A percentile compares a stretch with the other conserved stretches of the same genome.
Evolutionary conservation across 495 filamentous ascomycete genomes (phyloP).

Genomic region (Lentithecium fluviatile): DNA sequence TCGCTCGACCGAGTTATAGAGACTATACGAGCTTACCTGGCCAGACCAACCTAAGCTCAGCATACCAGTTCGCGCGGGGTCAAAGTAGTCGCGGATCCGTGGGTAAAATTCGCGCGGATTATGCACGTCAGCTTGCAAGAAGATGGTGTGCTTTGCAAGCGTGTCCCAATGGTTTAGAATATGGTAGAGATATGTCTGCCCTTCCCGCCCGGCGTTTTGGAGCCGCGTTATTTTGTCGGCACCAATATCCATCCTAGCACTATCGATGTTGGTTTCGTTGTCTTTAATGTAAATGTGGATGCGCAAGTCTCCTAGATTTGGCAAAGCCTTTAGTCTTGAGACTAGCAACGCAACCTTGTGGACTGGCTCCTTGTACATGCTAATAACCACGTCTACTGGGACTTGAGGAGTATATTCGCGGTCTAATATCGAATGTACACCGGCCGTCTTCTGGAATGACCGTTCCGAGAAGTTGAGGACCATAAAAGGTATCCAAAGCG

Average conservation of each 20-base stretch:
- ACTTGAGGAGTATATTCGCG: not conserved
- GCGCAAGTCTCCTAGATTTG: not conserved
- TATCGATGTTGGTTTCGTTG: constrained; percentile 28
- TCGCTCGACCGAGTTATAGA: no score
- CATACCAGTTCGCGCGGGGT: constrained; percentile 43
- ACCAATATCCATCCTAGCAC: constrained; percentile 32
- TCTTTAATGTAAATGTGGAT: constrained; percentile 47
- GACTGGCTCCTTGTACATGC: constrained; percentile 42
- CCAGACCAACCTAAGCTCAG: constrained; percentile 44
- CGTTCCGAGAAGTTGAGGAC: constrained; percentile 7
- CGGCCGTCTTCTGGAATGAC: not conserved
- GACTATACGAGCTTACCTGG: no score
- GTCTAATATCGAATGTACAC: not conserved
- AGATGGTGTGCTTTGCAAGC: constrained; percentile 49
- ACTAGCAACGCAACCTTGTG: constrained; percentile 30
- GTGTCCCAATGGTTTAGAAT: constrained; percentile 46
- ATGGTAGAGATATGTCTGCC: constrained; percentile 50
- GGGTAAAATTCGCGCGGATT: constrained; percentile 39
- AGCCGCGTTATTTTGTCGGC: constrained; percentile 41
- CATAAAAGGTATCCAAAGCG: constrained; percentile 7
- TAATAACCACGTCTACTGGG: constrained; percentile 45
- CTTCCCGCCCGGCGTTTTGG: constrained; percentile 47
- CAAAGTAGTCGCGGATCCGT: constrained; percentile 43
- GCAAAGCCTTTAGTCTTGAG: constrained; percentile 28
- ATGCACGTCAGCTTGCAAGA: constrained; percentile 50